Percentiles rank a stretch among this genome's conserved stretches.
These are phyloP conservation scores for Podaxis carcinomalis DNA, from an alignment of 768 basidiomycete species.

Conservation along the genomic window DNA sequence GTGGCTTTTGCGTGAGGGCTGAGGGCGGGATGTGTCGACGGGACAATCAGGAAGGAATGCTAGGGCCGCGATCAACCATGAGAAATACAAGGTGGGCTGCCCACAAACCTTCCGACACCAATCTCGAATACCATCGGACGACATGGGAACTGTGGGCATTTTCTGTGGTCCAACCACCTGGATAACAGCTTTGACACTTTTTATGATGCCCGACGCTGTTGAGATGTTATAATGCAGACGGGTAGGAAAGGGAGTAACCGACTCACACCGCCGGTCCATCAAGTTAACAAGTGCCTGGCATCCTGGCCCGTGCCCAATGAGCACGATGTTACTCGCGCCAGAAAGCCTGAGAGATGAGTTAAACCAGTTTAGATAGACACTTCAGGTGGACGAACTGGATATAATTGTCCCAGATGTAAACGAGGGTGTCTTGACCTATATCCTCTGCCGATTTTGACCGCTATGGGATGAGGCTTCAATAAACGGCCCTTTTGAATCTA, in stretches of 20 bases:
- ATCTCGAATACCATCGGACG: slow-evolving; percentile 48
- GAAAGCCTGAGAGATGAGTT: slow-evolving; percentile 49
- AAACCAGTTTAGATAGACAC: background rate
- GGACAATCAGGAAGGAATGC: slow-evolving; percentile 72
- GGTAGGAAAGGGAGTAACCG: background rate
- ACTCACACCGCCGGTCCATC: slow-evolving; percentile 64
- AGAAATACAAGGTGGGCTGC: background rate
- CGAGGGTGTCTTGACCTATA: slow-evolving; percentile 55
- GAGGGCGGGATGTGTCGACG: slow-evolving; percentile 54
- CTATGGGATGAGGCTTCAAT: slow-evolving; percentile 18
- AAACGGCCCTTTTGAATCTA: background rate
- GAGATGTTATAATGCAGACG: slow-evolving; percentile 4
- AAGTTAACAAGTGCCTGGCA: slow-evolving; percentile 74
- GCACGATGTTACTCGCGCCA: slow-evolving; percentile 63
- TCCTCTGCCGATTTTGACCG: slow-evolving; percentile 38
- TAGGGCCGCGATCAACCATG: slow-evolving; percentile 24
- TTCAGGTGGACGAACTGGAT: slow-evolving; percentile 51
- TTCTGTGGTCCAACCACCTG: slow-evolving; percentile 72
- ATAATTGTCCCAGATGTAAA: slow-evolving; percentile 96
- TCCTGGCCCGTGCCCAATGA: slow-evolving; percentile 88
- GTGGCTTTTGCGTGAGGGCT: slow-evolving; percentile 35
- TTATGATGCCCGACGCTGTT: slow-evolving; percentile 48
- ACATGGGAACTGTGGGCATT: slow-evolving; percentile 49
- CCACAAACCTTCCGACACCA: slow-evolving; percentile 72
- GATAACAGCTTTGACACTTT: slow-evolving; percentile 63